A percentile compares a stretch with the other conserved stretches of the same genome.
Conservation (phyloP, 495 filamentous ascomycete genomes). For the Friedmanniomyces endolithicus region DNA sequence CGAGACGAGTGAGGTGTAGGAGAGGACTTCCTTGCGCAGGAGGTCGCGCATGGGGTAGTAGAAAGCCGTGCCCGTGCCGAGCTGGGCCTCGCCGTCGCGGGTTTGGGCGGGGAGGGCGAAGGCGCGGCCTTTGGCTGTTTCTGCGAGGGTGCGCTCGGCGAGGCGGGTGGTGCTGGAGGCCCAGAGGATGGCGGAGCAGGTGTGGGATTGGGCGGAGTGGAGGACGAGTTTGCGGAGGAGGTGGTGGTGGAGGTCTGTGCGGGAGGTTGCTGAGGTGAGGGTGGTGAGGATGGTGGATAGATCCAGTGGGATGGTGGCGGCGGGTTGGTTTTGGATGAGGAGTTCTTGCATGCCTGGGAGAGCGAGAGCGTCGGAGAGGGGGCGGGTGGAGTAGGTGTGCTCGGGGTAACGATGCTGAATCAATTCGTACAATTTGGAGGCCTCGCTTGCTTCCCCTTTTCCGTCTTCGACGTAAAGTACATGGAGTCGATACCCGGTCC, state of each 20-base stretch:
- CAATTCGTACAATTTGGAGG: slow-evolving; percentile 13
- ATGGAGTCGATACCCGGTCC: slow-evolving; percentile 51
- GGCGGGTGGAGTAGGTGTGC: slow-evolving; percentile 42
- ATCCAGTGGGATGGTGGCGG: slow-evolving; percentile 7
- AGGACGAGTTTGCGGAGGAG: slow-evolving; percentile 59
- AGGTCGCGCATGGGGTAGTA: slow-evolving; percentile 71
- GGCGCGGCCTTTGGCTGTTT: slow-evolving; percentile 83
- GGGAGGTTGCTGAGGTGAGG: slow-evolving; percentile 60
- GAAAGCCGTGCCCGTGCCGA: slow-evolving; percentile 43
- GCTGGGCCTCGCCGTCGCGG: slow-evolving; percentile 56
- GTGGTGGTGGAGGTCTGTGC: slow-evolving; percentile 56
- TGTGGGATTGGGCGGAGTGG: slow-evolving; percentile 43
- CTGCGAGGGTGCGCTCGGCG: slow-evolving; percentile 71
- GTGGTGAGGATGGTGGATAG: slow-evolving; percentile 43
- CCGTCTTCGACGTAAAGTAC: slow-evolving; percentile 44
- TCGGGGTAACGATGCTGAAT: slow-evolving; percentile 43
- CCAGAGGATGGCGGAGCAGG: slow-evolving; percentile 62
- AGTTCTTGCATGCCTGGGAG: slow-evolving; percentile 4
- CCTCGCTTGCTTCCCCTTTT: background rate
- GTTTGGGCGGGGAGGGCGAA: slow-evolving; percentile 69
- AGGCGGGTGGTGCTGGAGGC: slow-evolving; percentile 79
- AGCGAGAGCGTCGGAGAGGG: slow-evolving; percentile 46
- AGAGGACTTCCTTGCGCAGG: slow-evolving; percentile 61
- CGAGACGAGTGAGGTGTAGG: slow-evolving; percentile 42
- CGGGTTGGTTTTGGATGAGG: slow-evolving; percentile 2